phyloP scores from a whole-genome alignment of 805 yeast genomes.

The Candida fluviatilis region DNA sequence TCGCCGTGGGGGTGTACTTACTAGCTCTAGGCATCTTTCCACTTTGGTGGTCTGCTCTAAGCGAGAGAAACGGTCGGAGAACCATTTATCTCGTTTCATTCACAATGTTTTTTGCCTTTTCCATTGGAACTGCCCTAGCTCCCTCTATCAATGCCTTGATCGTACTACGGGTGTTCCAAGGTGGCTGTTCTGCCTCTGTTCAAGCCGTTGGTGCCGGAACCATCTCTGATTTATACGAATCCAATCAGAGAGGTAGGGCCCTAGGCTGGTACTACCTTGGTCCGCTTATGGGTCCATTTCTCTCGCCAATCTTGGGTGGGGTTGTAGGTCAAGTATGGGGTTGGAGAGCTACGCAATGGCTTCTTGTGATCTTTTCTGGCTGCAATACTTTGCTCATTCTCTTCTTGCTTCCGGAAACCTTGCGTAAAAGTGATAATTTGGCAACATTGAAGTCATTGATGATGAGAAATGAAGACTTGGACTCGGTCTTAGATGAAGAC shows the following conservation, averaged over 20 bases:
- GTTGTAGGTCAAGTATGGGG: constrained; percentile 67
- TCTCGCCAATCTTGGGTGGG: constrained; percentile 79
- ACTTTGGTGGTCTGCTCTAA: constrained; percentile 82
- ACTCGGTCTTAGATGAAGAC: constrained; percentile 7
- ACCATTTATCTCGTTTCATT: constrained; percentile 70
- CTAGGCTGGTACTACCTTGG: constrained; percentile 81
- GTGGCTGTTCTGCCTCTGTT: constrained; percentile 81
- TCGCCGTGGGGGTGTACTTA: constrained; percentile 77
- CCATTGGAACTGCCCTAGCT: constrained; percentile 68
- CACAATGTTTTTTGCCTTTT: constrained; percentile 55
- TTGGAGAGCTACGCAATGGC: constrained; percentile 90
- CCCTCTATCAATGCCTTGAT: constrained; percentile 60
- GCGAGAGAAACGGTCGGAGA: constrained; percentile 73
- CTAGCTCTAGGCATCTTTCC: constrained; percentile 76
- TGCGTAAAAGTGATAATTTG: constrained; percentile 57
- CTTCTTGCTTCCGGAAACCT: constrained; percentile 74
- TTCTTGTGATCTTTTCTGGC: constrained; percentile 65
- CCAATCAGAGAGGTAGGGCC: constrained; percentile 69
- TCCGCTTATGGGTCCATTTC: constrained; percentile 72
- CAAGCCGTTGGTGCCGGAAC: constrained; percentile 92
- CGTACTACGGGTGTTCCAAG: constrained; percentile 64
- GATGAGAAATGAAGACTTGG: constrained; percentile 6
- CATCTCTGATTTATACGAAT: constrained; percentile 65
- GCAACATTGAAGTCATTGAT: constrained; percentile 46
- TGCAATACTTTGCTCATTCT: constrained; percentile 45